Evolutionary conservation across 179 eudicot species (phyloP), one percentile per base, ranked within the genome.

Genomic region (Beta lomatogona): DNA sequence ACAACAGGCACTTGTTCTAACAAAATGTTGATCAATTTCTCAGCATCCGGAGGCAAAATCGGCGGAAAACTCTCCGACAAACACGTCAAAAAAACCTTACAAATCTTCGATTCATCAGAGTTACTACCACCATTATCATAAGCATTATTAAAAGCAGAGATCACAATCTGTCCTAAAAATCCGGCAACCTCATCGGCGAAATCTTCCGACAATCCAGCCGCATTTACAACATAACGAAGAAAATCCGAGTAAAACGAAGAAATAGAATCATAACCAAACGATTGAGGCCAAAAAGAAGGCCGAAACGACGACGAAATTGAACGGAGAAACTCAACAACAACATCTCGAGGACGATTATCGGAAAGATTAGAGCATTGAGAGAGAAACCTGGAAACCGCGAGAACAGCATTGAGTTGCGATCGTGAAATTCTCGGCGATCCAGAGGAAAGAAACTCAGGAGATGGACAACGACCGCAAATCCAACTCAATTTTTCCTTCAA

Each of bases 381-480:
- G 48, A 97, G 88, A 58, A 95, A 93, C 28, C 93, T 79, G 13
- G 94, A 90, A 14, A 89, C 82, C 22, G 92, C 89, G 9, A 89
- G 86, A 21, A 92, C 74, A 28, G 93, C 91, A 86, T 94, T 90
- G 86, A 97, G 97, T 76, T 97, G 97, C 54, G 95, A 86, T 46
- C 92, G 86, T 0, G 94, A 75, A 76, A 92, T 86, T 83, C 90
- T 88, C 50, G 92, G 89, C 77, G 93, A 91, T 91, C 89, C 88
- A 66, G 85, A 71, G 16, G 80, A 41, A 46, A 91, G 87, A 65
- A 82, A 72, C 84, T 91, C 93, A 25, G 89, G 80, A 59, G 90
- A 77, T 28, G 98, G 97, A 82, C 97, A 94, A 44, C 97, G 90
- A 71, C 84, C 71, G 72, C 98, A 94, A 82, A 94, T 89, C 97